These are phyloP conservation scores for Vicia villosa DNA, from an alignment of 306 rosid species.

Conservation along the genomic window DNA sequence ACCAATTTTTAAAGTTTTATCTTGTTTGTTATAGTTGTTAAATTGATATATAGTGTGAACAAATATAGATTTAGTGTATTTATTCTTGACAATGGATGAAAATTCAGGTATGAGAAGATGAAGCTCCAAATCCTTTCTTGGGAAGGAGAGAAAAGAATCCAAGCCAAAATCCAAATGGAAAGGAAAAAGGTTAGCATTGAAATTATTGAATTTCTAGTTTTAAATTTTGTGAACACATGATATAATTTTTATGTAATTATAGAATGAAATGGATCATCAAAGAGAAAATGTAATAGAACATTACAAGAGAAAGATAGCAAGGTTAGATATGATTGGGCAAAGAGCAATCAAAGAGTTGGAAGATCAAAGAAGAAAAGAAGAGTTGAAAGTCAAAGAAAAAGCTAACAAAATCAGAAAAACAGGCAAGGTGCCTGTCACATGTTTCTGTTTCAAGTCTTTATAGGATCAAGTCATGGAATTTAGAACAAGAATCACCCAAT, in stretches of 20 bases:
- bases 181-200: constrained; percentile 54
- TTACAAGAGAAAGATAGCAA: constrained; percentile 56
- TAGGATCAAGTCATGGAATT: no score
- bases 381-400: constrained; percentile 48
- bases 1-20: background rate
- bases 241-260: constrained; percentile 25
- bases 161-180: constrained; percentile 59
- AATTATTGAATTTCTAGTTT: background rate
- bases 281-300: constrained; percentile 45
- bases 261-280: constrained; percentile 57
- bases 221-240: constrained; percentile 28
- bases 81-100: constrained; percentile 17
- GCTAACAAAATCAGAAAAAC: constrained; percentile 54
- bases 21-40: background rate
- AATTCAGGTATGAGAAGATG: constrained; percentile 62
- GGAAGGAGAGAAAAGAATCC: constrained; percentile 72
- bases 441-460: constrained; percentile 58
- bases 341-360: constrained; percentile 63
- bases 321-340: constrained; percentile 56
- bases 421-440: constrained; percentile 53
- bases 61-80: constrained; percentile 12
- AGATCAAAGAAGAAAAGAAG: constrained; percentile 63
- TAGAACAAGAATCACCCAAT: no score
- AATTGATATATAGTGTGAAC: background rate
- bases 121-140: constrained; percentile 56